Evolutionary conservation across 441 rosid species (phyloP).

Genomic region (Populus hybrid): DNA sequence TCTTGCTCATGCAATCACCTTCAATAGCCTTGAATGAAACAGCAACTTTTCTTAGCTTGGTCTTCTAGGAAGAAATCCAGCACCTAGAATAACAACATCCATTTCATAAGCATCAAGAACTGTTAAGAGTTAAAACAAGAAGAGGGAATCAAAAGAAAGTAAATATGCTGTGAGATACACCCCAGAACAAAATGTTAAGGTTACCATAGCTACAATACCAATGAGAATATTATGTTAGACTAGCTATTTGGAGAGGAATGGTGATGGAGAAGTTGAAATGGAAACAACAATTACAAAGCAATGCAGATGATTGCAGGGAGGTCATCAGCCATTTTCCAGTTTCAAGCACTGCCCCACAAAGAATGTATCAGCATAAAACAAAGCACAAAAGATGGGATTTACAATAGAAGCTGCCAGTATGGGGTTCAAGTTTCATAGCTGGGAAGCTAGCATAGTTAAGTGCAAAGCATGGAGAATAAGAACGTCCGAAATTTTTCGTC

Average conservation of each 20-base stretch:
- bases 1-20: slow-evolving; percentile 5
- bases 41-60: slow-evolving; percentile 2
- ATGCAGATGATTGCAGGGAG: neutral
- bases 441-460: neutral
- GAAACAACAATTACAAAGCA: neutral
- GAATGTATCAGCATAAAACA: neutral
- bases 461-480: neutral
- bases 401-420: neutral
- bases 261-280: neutral
- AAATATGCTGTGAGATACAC: neutral
- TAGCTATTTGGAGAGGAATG: neutral
- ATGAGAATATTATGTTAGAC: neutral
- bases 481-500: neutral
- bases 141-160: neutral
- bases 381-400: neutral
- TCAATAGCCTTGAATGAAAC: slow-evolving; percentile 1
- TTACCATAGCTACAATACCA: neutral
- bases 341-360: neutral
- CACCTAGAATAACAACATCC: neutral
- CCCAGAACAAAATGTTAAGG: neutral
- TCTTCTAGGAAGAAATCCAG: slow-evolving; percentile 2
- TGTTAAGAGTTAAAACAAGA: neutral
- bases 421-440: neutral
- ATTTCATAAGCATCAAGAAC: neutral
- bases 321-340: neutral